phyloP scores from a whole-genome alignment of 2,329 filamentous ascomycete genomes.

The Cryphonectria japonica region DNA sequence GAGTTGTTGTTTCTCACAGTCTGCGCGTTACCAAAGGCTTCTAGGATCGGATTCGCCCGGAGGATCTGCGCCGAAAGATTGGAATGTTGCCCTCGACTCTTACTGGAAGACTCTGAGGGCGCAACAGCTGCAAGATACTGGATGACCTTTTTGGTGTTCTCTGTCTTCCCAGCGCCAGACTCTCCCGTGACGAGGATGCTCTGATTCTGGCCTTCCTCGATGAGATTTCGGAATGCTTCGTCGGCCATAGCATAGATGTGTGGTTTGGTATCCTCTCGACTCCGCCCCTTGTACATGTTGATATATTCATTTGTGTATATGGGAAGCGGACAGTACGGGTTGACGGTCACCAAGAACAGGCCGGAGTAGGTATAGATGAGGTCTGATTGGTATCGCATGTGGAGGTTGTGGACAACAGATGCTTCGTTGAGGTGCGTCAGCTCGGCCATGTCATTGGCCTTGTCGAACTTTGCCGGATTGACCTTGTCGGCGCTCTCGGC shows the following conservation, averaged over 20 bases:
- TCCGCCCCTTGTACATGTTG: slow-evolving; percentile 95
- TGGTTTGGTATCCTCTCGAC: slow-evolving; percentile 89
- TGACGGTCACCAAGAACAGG: slow-evolving; percentile 93
- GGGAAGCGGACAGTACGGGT: slow-evolving; percentile 91
- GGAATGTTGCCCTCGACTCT: slow-evolving; percentile 67
- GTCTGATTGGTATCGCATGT: slow-evolving; percentile 93
- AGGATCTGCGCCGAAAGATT: slow-evolving; percentile 96
- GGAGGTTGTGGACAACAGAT: slow-evolving; percentile 95
- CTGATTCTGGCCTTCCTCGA: slow-evolving; percentile 94
- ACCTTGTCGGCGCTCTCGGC: slow-evolving; percentile 94
- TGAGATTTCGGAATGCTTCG: slow-evolving; percentile 91
- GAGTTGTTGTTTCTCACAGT: slow-evolving; percentile 98
- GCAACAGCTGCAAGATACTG: slow-evolving; percentile 97
- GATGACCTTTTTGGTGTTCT: slow-evolving; percentile 99
- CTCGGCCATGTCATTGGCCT: slow-evolving; percentile 98
- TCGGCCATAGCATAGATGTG: slow-evolving; percentile 99
- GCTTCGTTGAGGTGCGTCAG: slow-evolving; percentile 97
- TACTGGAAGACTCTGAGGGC: slow-evolving; percentile 72
- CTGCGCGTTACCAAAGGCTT: slow-evolving; percentile 97
- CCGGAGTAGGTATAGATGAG: slow-evolving; percentile 98
- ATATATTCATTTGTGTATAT: slow-evolving; percentile 98
- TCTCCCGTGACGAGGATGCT: slow-evolving; percentile 98
- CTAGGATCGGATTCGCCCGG: slow-evolving; percentile 93
- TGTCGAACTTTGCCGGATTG: slow-evolving; percentile 99
- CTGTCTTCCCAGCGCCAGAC: slow-evolving; percentile 96